These are phyloP conservation scores for Myxozyma neglecta DNA, from an alignment of 805 yeast species.

Conservation along the genomic window DNA sequence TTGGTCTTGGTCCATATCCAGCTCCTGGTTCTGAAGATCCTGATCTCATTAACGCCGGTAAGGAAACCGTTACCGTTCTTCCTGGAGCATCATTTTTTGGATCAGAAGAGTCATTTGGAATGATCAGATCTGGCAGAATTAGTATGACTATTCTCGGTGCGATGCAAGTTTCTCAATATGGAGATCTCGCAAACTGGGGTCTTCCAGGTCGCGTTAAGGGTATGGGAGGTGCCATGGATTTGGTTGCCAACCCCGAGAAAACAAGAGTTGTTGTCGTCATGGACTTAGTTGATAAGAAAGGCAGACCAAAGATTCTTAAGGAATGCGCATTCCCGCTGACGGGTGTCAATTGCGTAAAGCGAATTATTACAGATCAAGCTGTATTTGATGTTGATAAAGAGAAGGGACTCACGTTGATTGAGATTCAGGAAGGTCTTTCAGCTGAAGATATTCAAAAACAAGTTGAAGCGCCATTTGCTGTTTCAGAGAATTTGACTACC, in stretches of 20 bases:
- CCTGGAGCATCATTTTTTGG: conserved; percentile 53
- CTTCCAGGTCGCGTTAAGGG: conserved; percentile 54
- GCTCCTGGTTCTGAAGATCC: conserved; percentile 47
- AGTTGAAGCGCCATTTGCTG: conserved; percentile 47
- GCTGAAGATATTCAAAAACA: conserved; percentile 45
- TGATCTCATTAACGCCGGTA: conserved; percentile 54
- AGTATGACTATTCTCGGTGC: conserved; percentile 51
- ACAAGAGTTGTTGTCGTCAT: conserved; percentile 51
- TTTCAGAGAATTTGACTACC: conserved; percentile 27
- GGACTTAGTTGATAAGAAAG: conserved; percentile 52
- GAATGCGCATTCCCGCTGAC: conserved; percentile 51
- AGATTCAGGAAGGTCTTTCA: conserved; percentile 45
- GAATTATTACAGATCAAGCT: conserved; percentile 51
- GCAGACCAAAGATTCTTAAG: conserved; percentile 49
- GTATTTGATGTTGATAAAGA: conserved; percentile 49
- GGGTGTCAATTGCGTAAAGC: conserved; percentile 48
- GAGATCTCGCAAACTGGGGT: conserved; percentile 57
- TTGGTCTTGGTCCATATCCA: conserved; percentile 52
- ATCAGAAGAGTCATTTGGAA: conserved; percentile 52
- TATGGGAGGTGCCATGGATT: conserved; percentile 59
- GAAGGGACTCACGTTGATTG: conserved; percentile 45
- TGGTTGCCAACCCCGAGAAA: conserved; percentile 48
- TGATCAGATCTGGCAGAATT: conserved; percentile 52
- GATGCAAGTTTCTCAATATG: conserved; percentile 50
- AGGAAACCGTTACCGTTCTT: conserved; percentile 50